phyloP scores from a whole-genome alignment of 495 filamentous ascomycete species.

The Neurospora sp. region DNA sequence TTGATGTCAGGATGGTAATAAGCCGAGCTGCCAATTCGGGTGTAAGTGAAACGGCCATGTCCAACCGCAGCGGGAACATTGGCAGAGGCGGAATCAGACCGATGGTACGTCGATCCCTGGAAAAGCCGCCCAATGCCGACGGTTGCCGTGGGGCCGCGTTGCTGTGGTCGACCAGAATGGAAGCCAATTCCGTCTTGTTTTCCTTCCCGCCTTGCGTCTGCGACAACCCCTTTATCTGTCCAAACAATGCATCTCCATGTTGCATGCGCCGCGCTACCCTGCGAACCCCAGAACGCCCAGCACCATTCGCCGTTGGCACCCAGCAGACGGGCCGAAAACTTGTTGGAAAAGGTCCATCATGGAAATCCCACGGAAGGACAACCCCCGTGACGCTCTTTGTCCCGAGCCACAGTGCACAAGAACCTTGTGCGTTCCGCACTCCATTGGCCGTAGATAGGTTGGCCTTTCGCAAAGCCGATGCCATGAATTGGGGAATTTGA shows the following conservation, averaged over 20 bases:
- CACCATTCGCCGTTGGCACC: background rate
- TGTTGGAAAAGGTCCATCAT: background rate
- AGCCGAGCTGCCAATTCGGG: background rate
- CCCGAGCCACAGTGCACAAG: background rate
- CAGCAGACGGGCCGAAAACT: background rate
- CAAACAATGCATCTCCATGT: background rate
- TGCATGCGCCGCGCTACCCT: background rate
- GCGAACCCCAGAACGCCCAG: background rate
- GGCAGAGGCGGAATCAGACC: constrained; percentile 21
- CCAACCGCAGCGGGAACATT: background rate
- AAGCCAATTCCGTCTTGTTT: background rate
- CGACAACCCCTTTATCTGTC: background rate
- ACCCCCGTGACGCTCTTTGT: background rate
- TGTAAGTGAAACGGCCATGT: background rate
- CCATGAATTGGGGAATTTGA: background rate
- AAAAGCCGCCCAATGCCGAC: constrained; percentile 24
- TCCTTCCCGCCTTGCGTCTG: background rate
- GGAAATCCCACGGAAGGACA: background rate
- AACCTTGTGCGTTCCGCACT: background rate
- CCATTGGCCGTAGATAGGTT: background rate
- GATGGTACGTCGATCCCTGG: constrained; percentile 9
- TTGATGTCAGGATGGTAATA: background rate
- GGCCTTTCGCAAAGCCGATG: background rate
- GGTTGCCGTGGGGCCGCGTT: constrained; percentile 12
- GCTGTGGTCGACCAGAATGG: background rate